Conservation (phyloP, 495 filamentous ascomycete species). For the Echria macrotheca region DNA sequence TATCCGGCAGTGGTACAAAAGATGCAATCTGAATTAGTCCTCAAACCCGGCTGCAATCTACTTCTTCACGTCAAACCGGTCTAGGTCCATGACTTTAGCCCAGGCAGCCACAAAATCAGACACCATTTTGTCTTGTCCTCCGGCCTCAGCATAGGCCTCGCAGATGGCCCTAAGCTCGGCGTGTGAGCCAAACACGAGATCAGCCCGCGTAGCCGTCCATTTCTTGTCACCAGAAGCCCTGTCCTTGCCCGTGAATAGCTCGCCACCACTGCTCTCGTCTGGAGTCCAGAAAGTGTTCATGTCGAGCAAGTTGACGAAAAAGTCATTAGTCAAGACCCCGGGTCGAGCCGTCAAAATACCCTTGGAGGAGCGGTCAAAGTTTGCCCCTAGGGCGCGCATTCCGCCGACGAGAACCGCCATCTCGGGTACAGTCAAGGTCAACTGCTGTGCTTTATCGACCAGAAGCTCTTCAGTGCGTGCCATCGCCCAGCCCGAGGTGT, state of each 20-base stretch:
- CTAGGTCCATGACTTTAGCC: slow-evolving; percentile 67
- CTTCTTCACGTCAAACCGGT: slow-evolving; percentile 61
- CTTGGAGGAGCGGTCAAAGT: slow-evolving; percentile 57
- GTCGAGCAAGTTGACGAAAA: slow-evolving; percentile 70
- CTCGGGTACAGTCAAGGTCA: slow-evolving; percentile 63
- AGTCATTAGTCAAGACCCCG: slow-evolving; percentile 66
- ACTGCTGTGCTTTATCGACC: slow-evolving; percentile 60
- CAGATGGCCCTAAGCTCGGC: slow-evolving; percentile 63
- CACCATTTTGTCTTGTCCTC: slow-evolving; percentile 56
- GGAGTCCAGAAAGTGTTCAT: slow-evolving; percentile 58
- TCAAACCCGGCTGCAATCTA: too few species aligned
- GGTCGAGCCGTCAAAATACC: slow-evolving; percentile 60
- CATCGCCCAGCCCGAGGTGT: slow-evolving; percentile 49
- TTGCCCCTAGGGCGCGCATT: slow-evolving; percentile 58
- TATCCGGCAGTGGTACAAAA: too few species aligned
- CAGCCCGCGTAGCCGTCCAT: slow-evolving; percentile 63
- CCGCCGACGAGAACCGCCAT: slow-evolving; percentile 63
- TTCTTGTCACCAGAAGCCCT: slow-evolving; percentile 59
- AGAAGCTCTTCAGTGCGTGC: slow-evolving; percentile 60
- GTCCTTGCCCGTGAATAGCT: slow-evolving; percentile 57
- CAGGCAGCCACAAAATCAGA: slow-evolving; percentile 66
- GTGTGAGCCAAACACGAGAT: slow-evolving; percentile 66
- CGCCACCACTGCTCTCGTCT: slow-evolving; percentile 31
- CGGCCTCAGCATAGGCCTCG: slow-evolving; percentile 57
- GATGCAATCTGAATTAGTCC: too few species aligned